Evolutionary conservation across 768 basidiomycete genomes (phyloP).

Genomic region (Lentinula aciculospora): DNA sequence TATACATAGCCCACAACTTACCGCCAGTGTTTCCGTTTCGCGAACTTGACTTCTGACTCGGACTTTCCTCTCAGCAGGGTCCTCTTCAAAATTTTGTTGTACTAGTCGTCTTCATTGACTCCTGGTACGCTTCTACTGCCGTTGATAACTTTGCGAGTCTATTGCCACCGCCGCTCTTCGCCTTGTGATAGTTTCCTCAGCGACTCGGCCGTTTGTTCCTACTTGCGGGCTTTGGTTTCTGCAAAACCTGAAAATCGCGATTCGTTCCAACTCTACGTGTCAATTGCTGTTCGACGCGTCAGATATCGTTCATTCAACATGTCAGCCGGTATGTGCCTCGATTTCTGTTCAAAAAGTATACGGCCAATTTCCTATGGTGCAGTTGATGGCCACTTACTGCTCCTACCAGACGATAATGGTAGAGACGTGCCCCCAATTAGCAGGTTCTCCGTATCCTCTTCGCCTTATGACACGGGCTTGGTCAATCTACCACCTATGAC

Average conservation of each 20-base stretch:
- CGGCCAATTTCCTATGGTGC: not conserved
- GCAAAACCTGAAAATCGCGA: not conserved
- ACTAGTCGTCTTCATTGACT: not conserved
- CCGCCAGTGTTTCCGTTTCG: not conserved
- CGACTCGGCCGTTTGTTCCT: not conserved
- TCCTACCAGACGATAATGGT: not conserved
- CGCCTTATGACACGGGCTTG: not conserved
- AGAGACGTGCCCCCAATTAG: not conserved
- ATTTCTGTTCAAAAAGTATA: not conserved
- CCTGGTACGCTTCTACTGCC: not conserved
- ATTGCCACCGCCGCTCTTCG: not conserved
- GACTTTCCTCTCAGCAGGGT: not conserved
- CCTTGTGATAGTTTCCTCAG: not conserved
- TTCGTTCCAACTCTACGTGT: not conserved
- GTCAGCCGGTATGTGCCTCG: not conserved
- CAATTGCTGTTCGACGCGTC: not conserved
- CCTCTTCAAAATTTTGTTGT: not conserved
- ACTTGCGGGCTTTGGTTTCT: not conserved
- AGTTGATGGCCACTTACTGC: not conserved
- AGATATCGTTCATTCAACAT: not conserved
- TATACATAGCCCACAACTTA: not conserved
- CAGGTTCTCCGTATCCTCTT: not conserved
- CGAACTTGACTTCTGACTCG: not conserved
- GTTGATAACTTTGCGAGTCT: not conserved
- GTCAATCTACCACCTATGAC: conserved; percentile 2